Evolutionary conservation across 1,284 basidiomycete genomes (phyloP).

Genomic region (Tilletia walkeri): DNA sequence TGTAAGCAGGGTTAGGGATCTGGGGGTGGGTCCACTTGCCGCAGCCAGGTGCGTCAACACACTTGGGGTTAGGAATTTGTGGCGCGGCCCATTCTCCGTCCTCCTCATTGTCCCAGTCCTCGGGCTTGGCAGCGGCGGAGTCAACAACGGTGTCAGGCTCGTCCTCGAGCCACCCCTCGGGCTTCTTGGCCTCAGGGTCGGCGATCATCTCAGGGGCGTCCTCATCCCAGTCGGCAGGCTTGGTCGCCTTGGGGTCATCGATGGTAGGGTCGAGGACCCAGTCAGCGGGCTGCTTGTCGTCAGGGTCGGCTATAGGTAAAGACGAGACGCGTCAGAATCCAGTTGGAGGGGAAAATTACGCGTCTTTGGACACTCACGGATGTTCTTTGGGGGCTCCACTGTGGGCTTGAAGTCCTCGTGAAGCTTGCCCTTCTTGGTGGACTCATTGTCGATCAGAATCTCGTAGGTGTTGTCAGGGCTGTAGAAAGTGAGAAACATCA

Average conservation of each 20-base stretch:
- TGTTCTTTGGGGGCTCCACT: constrained; percentile 88
- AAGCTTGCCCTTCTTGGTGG: constrained; percentile 68
- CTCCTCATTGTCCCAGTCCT: constrained; percentile 99
- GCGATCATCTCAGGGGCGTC: constrained; percentile 61
- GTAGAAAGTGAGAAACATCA: background rate
- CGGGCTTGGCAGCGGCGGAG: constrained; percentile 92
- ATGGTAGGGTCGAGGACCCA: constrained; percentile 93
- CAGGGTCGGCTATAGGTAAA: constrained; percentile 67
- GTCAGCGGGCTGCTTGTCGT: constrained; percentile 82
- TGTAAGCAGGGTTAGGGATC: constrained; percentile 96
- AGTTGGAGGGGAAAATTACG: background rate
- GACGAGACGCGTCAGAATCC: constrained; percentile 19
- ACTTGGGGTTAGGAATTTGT: constrained; percentile 72
- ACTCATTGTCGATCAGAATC: constrained; percentile 83
- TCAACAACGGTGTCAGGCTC: constrained; percentile 81
- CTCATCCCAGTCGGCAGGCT: constrained; percentile 55
- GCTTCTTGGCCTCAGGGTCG: constrained; percentile 83
- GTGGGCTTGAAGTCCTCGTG: constrained; percentile 93
- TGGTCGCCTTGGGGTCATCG: constrained; percentile 76
- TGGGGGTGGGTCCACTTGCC: constrained; percentile 86
- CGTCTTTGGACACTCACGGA: constrained; percentile 59
- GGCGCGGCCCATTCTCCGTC: constrained; percentile 98
- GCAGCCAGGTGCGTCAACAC: constrained; percentile 83
- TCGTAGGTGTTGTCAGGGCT: constrained; percentile 94
- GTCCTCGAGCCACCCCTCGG: constrained; percentile 91